A percentile compares a stretch with the other conserved stretches of the same genome.
Conservation (phyloP, 129 eudicot species). For the Sambucus nigra region DNA sequence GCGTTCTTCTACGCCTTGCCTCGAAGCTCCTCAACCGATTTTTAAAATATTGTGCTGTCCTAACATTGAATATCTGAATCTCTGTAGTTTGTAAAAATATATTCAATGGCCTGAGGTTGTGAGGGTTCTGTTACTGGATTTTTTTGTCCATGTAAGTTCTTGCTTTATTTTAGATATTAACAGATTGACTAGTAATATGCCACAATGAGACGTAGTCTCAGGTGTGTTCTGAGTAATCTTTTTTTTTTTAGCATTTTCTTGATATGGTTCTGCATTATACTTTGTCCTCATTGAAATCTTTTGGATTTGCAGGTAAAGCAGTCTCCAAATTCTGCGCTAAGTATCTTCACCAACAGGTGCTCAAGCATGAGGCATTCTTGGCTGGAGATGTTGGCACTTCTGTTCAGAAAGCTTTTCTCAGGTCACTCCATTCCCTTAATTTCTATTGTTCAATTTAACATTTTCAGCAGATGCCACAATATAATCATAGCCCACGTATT, state of each 20-base stretch:
- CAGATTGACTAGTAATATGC: no score
- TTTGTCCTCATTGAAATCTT: conserved; percentile 8
- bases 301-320: conserved; percentile 49
- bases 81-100: no score
- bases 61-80: no score
- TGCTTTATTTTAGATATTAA: background rate
- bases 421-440: conserved; percentile 30
- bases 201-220: no score
- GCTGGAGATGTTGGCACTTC: conserved; percentile 64
- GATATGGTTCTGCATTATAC: background rate
- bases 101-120: no score
- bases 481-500: conserved; percentile 5
- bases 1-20: no score
- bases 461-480: conserved; percentile 3
- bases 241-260: conserved; percentile 5
- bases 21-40: no score
- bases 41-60: no score
- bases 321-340: conserved; percentile 85
- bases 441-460: conserved; percentile 2
- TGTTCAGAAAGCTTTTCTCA: conserved; percentile 56
- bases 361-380: conserved; percentile 58
- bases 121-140: background rate
- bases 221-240: background rate
- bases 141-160: conserved; percentile 1
- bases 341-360: conserved; percentile 72